Percentiles rank a stretch among this genome's conserved stretches.
Conservation (phyloP, 257 asterid species). For the Ajuga chamaepitys region DNA sequence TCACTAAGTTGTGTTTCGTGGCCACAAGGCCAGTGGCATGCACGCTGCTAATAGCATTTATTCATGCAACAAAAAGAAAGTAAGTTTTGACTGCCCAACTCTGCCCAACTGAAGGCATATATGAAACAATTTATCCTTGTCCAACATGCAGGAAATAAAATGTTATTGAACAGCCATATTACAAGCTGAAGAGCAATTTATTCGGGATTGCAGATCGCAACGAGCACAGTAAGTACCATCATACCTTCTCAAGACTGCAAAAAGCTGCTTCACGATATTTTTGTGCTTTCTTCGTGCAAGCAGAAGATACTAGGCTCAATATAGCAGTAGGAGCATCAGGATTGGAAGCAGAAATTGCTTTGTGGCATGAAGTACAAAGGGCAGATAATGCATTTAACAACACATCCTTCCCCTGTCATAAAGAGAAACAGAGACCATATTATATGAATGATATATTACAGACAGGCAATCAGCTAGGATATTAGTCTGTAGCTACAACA, state of each 20-base stretch:
- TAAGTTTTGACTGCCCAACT: background rate
- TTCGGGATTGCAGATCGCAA: slow-evolving; percentile 5
- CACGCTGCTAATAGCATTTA: background rate
- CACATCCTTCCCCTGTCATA: slow-evolving; percentile 85
- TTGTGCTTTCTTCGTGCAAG: slow-evolving; percentile 67
- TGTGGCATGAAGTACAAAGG: slow-evolving; percentile 69
- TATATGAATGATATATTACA: background rate
- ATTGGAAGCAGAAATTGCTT: slow-evolving; percentile 56
- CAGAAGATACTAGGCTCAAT: slow-evolving; percentile 62
- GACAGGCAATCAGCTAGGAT: background rate
- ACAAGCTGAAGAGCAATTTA: background rate
- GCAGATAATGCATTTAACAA: slow-evolving; percentile 73
- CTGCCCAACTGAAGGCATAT: background rate
- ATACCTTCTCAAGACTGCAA: slow-evolving; percentile 86
- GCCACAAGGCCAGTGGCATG: slow-evolving; percentile 9
- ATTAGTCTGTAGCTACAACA: slow-evolving; percentile 1
- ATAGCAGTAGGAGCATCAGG: slow-evolving; percentile 67
- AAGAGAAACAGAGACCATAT: slow-evolving; percentile 4
- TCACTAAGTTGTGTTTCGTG: background rate
- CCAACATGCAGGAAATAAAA: slow-evolving; percentile 6
- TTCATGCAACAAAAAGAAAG: background rate
- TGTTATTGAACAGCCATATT: background rate
- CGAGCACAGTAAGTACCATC: background rate
- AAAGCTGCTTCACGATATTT: slow-evolving; percentile 94
- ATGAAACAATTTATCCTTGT: background rate